Evolutionary conservation across 1,284 basidiomycete species (phyloP).

Genomic region (Ceratobasidium sp.): DNA sequence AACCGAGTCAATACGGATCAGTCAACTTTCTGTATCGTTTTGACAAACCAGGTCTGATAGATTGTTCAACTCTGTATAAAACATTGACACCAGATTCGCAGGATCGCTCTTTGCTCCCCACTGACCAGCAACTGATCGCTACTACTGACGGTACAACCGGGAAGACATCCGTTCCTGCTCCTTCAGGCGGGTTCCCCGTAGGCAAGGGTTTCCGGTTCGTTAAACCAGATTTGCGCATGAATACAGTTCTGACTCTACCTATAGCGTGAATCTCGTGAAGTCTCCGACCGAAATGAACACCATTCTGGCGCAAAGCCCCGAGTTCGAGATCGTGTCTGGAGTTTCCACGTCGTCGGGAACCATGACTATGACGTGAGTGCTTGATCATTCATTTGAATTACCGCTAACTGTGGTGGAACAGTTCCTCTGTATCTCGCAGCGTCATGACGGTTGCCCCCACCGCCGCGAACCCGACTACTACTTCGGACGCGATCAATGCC

Average conservation of each 20-base stretch:
- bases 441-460: background rate
- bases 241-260: background rate
- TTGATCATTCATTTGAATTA: background rate
- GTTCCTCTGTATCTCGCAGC: background rate
- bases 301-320: conserved; percentile 37
- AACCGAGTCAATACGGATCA: conserved; percentile 34
- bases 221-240: background rate
- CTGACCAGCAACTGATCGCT: conserved; percentile 38
- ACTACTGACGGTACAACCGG: conserved; percentile 12
- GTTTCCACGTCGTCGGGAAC: background rate
- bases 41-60: conserved; percentile 31
- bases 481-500: background rate
- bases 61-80: background rate
- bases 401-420: background rate
- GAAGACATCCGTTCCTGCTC: conserved; percentile 15
- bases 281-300: conserved; percentile 21
- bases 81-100: background rate
- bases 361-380: conserved; percentile 8
- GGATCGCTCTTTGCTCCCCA: conserved; percentile 22
- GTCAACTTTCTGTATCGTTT: conserved; percentile 25
- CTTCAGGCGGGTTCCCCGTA: conserved; percentile 39
- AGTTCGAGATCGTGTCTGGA: conserved; percentile 35
- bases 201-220: conserved; percentile 37
- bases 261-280: conserved; percentile 37
- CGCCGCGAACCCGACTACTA: background rate